A percentile compares a stretch with the other conserved stretches of the same genome.
Evolutionary conservation across 2,329 filamentous ascomycete species (phyloP).

Genomic region (Xylaria sp.): DNA sequence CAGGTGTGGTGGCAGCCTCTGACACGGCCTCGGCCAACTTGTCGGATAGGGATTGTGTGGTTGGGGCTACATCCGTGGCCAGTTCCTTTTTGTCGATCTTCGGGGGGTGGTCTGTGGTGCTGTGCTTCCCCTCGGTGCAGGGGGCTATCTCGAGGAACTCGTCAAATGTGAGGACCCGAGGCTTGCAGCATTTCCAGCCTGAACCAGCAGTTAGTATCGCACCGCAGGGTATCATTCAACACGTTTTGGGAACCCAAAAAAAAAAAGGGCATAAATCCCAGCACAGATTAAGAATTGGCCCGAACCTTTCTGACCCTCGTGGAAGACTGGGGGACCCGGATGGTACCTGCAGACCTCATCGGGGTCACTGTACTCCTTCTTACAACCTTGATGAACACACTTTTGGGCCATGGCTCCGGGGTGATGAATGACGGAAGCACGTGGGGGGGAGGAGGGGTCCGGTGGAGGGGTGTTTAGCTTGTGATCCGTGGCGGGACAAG

Average conservation of each 20-base stretch:
- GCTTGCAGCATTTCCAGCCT: slow-evolving; percentile 99
- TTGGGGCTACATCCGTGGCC: slow-evolving; percentile 54
- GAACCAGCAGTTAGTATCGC: slow-evolving; percentile 22
- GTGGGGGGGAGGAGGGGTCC: neutral
- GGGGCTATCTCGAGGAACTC: slow-evolving; percentile 94
- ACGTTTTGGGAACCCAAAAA: neutral
- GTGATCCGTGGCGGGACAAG: neutral
- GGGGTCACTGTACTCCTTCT: slow-evolving; percentile 83
- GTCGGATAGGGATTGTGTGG: slow-evolving; percentile 54
- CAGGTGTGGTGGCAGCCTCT: slow-evolving; percentile 51
- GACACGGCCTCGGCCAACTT: slow-evolving; percentile 56
- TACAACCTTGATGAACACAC: slow-evolving; percentile 96
- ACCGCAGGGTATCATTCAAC: neutral
- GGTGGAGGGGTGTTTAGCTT: neutral
- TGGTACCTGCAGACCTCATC: slow-evolving; percentile 91
- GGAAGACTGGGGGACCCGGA: slow-evolving; percentile 92
- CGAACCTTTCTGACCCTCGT: slow-evolving; percentile 96
- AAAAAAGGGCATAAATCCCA: neutral
- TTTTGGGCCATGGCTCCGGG: slow-evolving; percentile 72
- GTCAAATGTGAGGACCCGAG: slow-evolving; percentile 95
- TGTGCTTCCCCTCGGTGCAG: slow-evolving; percentile 93
- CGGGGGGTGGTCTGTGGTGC: slow-evolving; percentile 78
- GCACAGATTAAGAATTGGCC: neutral
- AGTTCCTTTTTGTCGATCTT: slow-evolving; percentile 68
- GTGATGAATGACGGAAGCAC: neutral